Evolutionary conservation across 768 basidiomycete species (phyloP).

Genomic region (Cystobasidium tubakii): DNA sequence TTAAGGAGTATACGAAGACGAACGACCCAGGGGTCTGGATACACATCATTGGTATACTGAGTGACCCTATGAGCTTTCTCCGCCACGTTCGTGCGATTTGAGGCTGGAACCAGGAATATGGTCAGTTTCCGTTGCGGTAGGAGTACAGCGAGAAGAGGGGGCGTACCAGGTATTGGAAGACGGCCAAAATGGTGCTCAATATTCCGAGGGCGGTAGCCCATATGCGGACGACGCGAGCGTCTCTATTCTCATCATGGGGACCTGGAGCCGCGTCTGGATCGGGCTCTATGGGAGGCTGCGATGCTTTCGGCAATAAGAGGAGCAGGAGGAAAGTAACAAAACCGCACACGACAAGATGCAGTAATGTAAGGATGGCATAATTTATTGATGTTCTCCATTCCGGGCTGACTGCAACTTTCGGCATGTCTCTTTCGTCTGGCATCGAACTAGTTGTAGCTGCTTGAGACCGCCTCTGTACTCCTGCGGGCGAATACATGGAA

Average conservation of each 20-base stretch:
- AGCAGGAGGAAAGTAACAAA: conserved; percentile 62
- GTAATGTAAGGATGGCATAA: conserved; percentile 63
- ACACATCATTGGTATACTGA: conserved; percentile 92
- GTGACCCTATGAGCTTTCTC: conserved; percentile 72
- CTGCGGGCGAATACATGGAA: conserved; percentile 12
- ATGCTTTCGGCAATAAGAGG: conserved; percentile 41
- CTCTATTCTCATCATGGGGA: conserved; percentile 47
- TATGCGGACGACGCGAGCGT: conserved; percentile 50
- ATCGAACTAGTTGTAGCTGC: background rate
- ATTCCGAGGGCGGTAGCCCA: conserved; percentile 89
- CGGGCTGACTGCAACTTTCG: conserved; percentile 40
- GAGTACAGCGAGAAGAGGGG: conserved; percentile 71
- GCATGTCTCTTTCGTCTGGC: conserved; percentile 7
- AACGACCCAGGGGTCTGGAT: conserved; percentile 65
- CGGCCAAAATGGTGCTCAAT: conserved; percentile 68
- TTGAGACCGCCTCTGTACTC: background rate
- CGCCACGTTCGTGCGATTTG: conserved; percentile 49
- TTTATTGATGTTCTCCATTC: conserved; percentile 74
- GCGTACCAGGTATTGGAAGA: conserved; percentile 72
- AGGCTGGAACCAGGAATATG: conserved; percentile 40
- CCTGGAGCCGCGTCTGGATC: conserved; percentile 46
- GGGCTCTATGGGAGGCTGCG: conserved; percentile 31
- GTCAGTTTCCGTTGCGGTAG: conserved; percentile 42
- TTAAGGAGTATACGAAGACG: conserved; percentile 46
- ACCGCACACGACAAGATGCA: conserved; percentile 62